Percentiles rank a stretch among this genome's conserved stretches.
Conservation (phyloP, 495 filamentous ascomycete genomes). For the Aspergillus panamensis region DNA sequence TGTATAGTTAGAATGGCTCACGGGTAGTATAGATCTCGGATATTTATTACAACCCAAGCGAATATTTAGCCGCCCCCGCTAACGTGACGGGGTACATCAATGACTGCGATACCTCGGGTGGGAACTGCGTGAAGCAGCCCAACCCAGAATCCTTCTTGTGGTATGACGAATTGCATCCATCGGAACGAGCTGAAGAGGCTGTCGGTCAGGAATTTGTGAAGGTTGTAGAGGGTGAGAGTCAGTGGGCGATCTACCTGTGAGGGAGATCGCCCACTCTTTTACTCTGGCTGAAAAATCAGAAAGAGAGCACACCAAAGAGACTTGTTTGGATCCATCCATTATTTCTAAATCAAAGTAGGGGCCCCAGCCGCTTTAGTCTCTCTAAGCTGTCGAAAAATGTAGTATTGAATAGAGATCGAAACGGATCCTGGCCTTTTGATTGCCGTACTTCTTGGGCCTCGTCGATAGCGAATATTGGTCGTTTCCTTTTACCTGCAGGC, state of each 20-base stretch:
- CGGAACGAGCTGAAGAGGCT: conserved; percentile 49
- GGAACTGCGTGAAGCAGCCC: conserved; percentile 26
- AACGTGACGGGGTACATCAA: conserved; percentile 58
- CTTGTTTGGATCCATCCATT: background rate
- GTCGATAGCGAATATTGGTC: conserved; percentile 46
- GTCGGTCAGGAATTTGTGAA: conserved; percentile 60
- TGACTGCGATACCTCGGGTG: conserved; percentile 46
- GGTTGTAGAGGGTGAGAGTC: conserved; percentile 53
- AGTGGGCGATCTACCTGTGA: conserved; percentile 53
- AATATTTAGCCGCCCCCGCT: conserved; percentile 56
- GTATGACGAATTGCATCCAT: conserved; percentile 67
- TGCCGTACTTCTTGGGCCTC: conserved; percentile 28
- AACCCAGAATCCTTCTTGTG: conserved; percentile 46
- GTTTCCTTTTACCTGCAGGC: conserved; percentile 54
- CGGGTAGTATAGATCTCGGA: conserved; percentile 47
- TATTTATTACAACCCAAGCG: conserved; percentile 55
- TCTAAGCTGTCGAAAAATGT: conserved; percentile 34
- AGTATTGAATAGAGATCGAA: conserved; percentile 58
- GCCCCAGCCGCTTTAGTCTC: background rate
- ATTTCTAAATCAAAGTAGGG: background rate
- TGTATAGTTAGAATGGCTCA: background rate
- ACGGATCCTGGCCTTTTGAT: conserved; percentile 53
- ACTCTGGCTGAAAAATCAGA: too few species aligned
- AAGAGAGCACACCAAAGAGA: too few species aligned
- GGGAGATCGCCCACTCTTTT: too few species aligned